A percentile compares a stretch with the other conserved stretches of the same genome.
Evolutionary conservation across 495 filamentous ascomycete species (phyloP).

Genomic region (Penicillium canescens): DNA sequence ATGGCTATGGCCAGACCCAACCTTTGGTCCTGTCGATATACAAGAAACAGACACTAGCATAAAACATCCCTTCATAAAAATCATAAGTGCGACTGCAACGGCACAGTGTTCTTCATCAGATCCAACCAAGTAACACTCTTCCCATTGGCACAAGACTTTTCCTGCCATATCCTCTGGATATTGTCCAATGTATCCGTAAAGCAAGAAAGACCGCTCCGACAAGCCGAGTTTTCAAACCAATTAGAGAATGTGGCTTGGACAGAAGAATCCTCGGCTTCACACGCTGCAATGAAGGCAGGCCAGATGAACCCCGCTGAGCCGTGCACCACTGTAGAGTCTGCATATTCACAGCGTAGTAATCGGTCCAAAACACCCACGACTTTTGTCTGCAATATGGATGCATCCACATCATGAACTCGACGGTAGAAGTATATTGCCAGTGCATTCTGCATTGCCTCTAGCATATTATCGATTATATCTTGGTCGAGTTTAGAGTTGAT

Average conservation of each 20-base stretch:
- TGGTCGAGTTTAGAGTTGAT: constrained; percentile 14
- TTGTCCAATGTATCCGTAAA: constrained; percentile 14
- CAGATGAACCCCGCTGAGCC: constrained; percentile 25
- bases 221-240: constrained; percentile 26
- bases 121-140: constrained; percentile 23
- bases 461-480: constrained; percentile 16
- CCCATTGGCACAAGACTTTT: constrained; percentile 9
- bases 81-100: constrained; percentile 4
- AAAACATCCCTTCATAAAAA: background rate
- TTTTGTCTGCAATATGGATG: constrained; percentile 22
- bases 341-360: constrained; percentile 16
- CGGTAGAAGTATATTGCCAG: constrained; percentile 33
- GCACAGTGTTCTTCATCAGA: constrained; percentile 14
- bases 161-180: constrained; percentile 18
- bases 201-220: constrained; percentile 19
- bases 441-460: constrained; percentile 25
- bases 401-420: constrained; percentile 27
- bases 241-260: constrained; percentile 20
- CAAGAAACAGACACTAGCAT: background rate
- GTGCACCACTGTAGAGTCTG: constrained; percentile 19
- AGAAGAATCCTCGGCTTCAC: constrained; percentile 23
- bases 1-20: too few relatives aligned
- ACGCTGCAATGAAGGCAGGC: constrained; percentile 31
- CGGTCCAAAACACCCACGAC: constrained; percentile 22
- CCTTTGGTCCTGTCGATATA: too few relatives aligned